Percentiles rank a stretch among this genome's conserved stretches.
Evolutionary conservation across 75 land plant genomes (phyloP).

Genomic region (Pinus tabuliformis): DNA sequence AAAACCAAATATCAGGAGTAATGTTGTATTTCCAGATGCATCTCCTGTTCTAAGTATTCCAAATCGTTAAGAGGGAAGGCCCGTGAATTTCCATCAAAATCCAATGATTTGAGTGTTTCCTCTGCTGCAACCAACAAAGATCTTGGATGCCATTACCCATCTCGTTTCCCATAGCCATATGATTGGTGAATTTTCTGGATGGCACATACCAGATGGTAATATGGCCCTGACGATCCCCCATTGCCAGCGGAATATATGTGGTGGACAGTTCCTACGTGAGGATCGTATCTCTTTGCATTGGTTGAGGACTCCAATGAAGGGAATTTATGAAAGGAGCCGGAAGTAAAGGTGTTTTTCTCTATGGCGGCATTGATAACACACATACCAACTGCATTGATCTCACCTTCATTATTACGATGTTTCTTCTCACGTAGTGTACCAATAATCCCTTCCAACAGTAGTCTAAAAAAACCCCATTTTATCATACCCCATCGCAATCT

Average conservation of each 20-base stretch:
- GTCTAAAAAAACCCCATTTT: neutral
- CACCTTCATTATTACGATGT: conserved; percentile 65
- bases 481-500: too few relatives aligned
- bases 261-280: conserved; percentile 37
- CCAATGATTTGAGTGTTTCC: conserved; percentile 34
- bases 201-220: conserved; percentile 74
- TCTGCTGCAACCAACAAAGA: conserved; percentile 69
- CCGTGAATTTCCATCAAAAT: conserved; percentile 68
- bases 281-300: conserved; percentile 54
- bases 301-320: conserved; percentile 73
- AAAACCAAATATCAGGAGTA: conserved; percentile 67
- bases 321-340: conserved; percentile 88
- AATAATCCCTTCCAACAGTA: conserved; percentile 67
- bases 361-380: conserved; percentile 77
- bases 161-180: too few relatives aligned
- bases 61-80: conserved; percentile 57
- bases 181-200: conserved; percentile 17
- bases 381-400: conserved; percentile 84
- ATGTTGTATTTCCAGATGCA: conserved; percentile 78
- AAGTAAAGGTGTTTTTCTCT: conserved; percentile 21
- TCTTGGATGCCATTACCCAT: conserved; percentile 60
- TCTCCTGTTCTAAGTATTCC: conserved; percentile 42
- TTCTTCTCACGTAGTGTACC: conserved; percentile 81
- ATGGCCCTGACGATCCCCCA: conserved; percentile 92
- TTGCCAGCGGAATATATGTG: conserved; percentile 71